These are phyloP conservation scores for Cystobasidium onofrii DNA, from an alignment of 768 basidiomycete genomes.

Conservation along the genomic window DNA sequence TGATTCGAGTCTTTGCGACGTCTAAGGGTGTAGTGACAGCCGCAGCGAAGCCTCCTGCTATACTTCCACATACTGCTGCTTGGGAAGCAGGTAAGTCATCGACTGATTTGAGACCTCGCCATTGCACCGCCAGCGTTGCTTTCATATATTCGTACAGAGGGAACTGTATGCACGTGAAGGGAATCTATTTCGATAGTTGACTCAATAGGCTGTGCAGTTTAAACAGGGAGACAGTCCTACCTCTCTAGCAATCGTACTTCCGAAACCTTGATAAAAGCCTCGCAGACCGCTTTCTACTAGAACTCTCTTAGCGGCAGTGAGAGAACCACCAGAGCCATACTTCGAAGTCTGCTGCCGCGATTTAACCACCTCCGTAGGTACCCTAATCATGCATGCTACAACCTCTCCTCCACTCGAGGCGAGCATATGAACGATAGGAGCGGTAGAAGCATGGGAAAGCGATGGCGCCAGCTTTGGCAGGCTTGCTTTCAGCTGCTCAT, in stretches of 20 bases:
- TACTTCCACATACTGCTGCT: slow-evolving; percentile 72
- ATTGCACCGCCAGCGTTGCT: slow-evolving; percentile 51
- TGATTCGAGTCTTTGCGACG: slow-evolving; percentile 91
- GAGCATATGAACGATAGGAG: slow-evolving; percentile 58
- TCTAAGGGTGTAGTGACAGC: slow-evolving; percentile 88
- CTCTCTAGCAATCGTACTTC: slow-evolving; percentile 65
- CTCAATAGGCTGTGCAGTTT: neutral
- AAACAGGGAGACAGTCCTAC: slow-evolving; percentile 44
- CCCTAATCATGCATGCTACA: slow-evolving; percentile 80
- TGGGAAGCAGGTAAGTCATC: slow-evolving; percentile 50
- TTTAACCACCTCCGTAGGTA: slow-evolving; percentile 94
- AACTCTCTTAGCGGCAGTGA: slow-evolving; percentile 44
- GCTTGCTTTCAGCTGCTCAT: slow-evolving; percentile 75
- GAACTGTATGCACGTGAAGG: slow-evolving; percentile 92
- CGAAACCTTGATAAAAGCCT: slow-evolving; percentile 84
- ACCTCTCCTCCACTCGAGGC: slow-evolving; percentile 55
- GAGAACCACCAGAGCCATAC: slow-evolving; percentile 52
- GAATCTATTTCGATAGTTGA: slow-evolving; percentile 58
- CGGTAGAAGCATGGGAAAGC: slow-evolving; percentile 48
- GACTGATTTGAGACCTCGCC: slow-evolving; percentile 51
- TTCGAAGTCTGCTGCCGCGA: slow-evolving; percentile 79
- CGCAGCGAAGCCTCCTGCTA: slow-evolving; percentile 84
- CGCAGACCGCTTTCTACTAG: slow-evolving; percentile 56
- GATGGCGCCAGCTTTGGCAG: slow-evolving; percentile 56
- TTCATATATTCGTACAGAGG: slow-evolving; percentile 89